These are phyloP conservation scores for Penicillium occitanis DNA, from an alignment of 2,329 filamentous ascomycete genomes.

Conservation along the genomic window DNA sequence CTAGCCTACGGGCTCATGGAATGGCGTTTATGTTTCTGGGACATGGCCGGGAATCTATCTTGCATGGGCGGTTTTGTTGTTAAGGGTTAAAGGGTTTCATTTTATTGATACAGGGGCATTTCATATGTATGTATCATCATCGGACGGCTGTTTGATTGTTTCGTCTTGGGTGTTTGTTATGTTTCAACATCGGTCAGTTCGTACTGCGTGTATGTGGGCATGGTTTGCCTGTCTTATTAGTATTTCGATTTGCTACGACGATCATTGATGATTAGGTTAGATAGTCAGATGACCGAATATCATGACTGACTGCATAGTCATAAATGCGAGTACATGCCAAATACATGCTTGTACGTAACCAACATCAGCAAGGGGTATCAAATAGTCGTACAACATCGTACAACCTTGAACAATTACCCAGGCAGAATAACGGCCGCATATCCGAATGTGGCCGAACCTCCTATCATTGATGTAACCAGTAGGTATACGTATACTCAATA, in stretches of 20 bases:
- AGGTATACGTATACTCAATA: not conserved
- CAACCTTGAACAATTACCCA: not conserved
- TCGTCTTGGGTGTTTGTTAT: not conserved
- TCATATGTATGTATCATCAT: constrained; percentile 12
- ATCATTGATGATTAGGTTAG: not conserved
- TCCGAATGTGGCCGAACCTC: not conserved
- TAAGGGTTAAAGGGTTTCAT: not conserved
- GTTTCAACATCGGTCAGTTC: not conserved
- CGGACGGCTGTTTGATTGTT: not conserved
- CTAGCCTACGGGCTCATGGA: constrained; percentile 17
- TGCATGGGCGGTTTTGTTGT: constrained; percentile 17
- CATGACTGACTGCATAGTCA: constrained; percentile 1
- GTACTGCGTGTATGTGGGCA: not conserved
- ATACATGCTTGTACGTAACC: not conserved
- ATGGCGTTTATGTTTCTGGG: constrained; percentile 13
- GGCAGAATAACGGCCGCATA: not conserved
- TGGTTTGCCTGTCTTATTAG: constrained; percentile 9
- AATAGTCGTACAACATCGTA: constrained; percentile 5
- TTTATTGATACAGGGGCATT: constrained; percentile 15
- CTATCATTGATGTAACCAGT: no score
- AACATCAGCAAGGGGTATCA: not conserved
- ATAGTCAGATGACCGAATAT: not conserved
- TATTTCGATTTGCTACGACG: not conserved
- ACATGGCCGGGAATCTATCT: constrained; percentile 7
- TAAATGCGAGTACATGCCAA: not conserved